Base-by-base conservation (phyloP, 2,329 filamentous ascomycete species). In the Aureobasidium sp. region DNA sequence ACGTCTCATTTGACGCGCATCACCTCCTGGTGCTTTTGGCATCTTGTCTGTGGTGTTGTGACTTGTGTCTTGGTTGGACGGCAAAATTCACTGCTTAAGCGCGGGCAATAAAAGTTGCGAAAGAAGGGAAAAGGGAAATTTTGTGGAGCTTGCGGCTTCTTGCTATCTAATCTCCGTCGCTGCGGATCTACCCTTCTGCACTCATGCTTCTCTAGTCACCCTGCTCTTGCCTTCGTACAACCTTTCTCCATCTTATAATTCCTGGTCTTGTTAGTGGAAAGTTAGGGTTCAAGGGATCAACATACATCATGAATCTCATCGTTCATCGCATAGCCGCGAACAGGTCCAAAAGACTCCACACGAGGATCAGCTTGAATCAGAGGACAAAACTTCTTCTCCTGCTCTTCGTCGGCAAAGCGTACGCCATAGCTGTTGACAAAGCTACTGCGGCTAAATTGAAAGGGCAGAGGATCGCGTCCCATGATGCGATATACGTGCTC, bases 11-110 rank as follows among this genome's bases (percentile, higher is more conserved):
- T 80, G 80, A 72, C 81, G 84, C 67, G 73, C 77, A 62, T 79
- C 80, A 67, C 75, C 78, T 66, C 64, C 67, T 21, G 84, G 80
- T 62, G 87, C 86, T 79, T 96, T 96, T 41, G 91, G 91, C 92
- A 96, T 96, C 63, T 32, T 73, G 36, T 60, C 3, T 34, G 53
- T 57, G n/a, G 8, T 45, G 30, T 37, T 48, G 25, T 5, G 21
- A 30, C 15, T 11, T 15, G 36, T 10, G 29, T 27, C 29, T 25
- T 11, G 5, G 34, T 10, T 27, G 0, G 37, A 29, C 37, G 21
- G 37, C 50, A 55, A 47, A 58, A 47, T 47, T 58, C 30, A 58
- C 52, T 32, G 13, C 6, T 13, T 29, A 53, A 53, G 49, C 36
- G 49, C 49, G 37, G 52, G 15, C 52, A 42, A 55, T 30, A 47